These are phyloP conservation scores for Eucalyptus paniculata DNA, from an alignment of 345 rosid species.

Conservation along the genomic window DNA sequence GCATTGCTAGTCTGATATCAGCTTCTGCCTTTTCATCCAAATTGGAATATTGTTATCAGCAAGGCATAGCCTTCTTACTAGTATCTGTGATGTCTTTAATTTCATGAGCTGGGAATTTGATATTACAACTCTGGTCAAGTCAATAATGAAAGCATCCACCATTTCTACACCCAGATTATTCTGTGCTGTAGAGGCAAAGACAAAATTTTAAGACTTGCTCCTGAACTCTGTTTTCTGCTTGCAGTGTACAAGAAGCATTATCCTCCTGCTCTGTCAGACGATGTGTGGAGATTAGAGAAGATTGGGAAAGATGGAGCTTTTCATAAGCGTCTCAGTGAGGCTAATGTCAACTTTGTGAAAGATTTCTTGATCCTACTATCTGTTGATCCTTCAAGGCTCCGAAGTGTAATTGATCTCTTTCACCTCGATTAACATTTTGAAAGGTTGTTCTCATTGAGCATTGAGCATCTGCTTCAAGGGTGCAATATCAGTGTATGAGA, in stretches of 20 bases:
- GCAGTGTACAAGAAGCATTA: conserved; percentile 95
- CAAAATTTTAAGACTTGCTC: not conserved
- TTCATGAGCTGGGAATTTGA: not conserved
- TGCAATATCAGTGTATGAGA: not conserved
- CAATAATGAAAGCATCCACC: not conserved
- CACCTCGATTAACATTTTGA: not conserved
- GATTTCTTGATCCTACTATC: conserved; percentile 68
- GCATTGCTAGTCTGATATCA: not conserved
- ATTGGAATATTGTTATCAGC: not conserved
- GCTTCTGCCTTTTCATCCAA: not conserved
- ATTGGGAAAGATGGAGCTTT: conserved; percentile 99
- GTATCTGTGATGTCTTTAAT: not conserved
- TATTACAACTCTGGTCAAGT: not conserved
- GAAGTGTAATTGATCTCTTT: conserved; percentile 39
- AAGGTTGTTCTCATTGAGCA: not conserved
- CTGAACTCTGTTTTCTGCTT: conserved; percentile 1
- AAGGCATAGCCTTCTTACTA: not conserved
- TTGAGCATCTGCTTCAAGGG: not conserved
- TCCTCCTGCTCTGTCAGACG: conserved; percentile 69
- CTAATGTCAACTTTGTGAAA: conserved; percentile 55
- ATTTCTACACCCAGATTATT: not conserved
- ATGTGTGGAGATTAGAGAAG: conserved; percentile 96
- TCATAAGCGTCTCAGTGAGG: conserved; percentile 64
- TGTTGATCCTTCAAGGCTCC: conserved; percentile 61
- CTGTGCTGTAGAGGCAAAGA: not conserved